Percentiles rank a stretch among this genome's conserved stretches.
These are phyloP conservation scores for Macrolepiota albuminosa DNA, from an alignment of 768 basidiomycete genomes.

Conservation along the genomic window DNA sequence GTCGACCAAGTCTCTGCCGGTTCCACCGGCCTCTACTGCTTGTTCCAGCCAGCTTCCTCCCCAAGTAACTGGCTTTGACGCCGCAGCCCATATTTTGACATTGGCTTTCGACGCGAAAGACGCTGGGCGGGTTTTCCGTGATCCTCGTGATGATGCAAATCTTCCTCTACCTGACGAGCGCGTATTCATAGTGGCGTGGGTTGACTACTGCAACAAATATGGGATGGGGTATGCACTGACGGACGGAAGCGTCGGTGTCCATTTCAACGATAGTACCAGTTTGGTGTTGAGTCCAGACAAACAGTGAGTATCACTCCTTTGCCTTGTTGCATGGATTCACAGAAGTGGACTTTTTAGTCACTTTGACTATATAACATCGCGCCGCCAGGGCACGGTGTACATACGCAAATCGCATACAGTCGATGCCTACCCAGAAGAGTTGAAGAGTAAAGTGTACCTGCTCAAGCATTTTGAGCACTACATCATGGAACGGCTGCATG, in stretches of 20 bases:
- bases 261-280: conserved; percentile 94
- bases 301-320: conserved; percentile 48
- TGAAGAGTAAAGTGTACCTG: conserved; percentile 89
- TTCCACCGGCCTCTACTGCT: conserved; percentile 13
- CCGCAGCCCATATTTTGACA: conserved; percentile 43
- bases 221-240: conserved; percentile 99
- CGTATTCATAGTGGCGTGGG: conserved; percentile 97
- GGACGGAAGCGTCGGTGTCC: conserved; percentile 90
- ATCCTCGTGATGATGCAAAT: conserved; percentile 49
- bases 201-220: conserved; percentile 98
- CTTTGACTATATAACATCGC: conserved; percentile 82
- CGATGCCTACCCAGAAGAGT: conserved; percentile 68
- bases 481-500: conserved; percentile 86
- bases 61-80: conserved; percentile 60
- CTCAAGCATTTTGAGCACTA: conserved; percentile 93
- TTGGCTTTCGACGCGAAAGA: conserved; percentile 68
- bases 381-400: conserved; percentile 60
- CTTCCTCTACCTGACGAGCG: conserved; percentile 54
- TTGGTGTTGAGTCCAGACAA: conserved; percentile 84
- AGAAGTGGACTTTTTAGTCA: conserved; percentile 43
- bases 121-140: conserved; percentile 58
- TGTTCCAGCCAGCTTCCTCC: not conserved
- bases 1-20: conserved; percentile 9
- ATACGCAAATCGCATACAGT: conserved; percentile 70
- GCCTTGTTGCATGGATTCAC: not conserved